Evolutionary conservation across 1,139 yeast species (phyloP).

Genomic region (Debaryomyces nepalensis): DNA sequence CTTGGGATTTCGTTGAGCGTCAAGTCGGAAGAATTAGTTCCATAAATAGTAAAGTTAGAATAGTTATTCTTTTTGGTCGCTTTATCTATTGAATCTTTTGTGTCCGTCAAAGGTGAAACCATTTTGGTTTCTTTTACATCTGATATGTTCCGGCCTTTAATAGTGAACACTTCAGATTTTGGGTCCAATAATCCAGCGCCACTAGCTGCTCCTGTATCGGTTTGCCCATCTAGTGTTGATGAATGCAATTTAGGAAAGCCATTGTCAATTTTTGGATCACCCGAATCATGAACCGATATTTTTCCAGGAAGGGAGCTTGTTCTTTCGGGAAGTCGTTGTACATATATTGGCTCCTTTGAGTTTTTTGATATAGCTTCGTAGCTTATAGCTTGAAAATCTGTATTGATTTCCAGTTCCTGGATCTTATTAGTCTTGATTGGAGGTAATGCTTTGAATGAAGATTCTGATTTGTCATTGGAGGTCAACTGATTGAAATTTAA

Average conservation of each 20-base stretch:
- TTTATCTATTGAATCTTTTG: too few species aligned
- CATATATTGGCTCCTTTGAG: constrained; percentile 36
- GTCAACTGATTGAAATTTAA: constrained; percentile 22
- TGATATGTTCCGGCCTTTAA: too few species aligned
- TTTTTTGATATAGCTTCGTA: constrained; percentile 31
- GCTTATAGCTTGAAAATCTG: constrained; percentile 39
- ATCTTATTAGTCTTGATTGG: neutral
- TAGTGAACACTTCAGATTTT: too few species aligned
- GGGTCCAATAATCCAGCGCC: constrained; percentile 37
- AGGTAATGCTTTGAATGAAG: neutral
- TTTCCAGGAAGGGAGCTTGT: constrained; percentile 3
- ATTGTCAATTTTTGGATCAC: neutral
- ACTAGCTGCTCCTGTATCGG: constrained; percentile 11
- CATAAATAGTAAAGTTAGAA: neutral
- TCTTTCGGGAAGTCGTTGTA: constrained; percentile 33
- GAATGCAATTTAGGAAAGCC: neutral
- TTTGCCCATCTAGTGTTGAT: neutral
- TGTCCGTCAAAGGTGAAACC: too few species aligned
- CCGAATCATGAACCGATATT: constrained; percentile 23
- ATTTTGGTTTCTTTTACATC: too few species aligned
- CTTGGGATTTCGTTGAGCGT: neutral
- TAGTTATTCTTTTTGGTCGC: neutral
- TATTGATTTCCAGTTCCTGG: constrained; percentile 4
- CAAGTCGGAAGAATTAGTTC: neutral
- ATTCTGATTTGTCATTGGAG: constrained; percentile 5